Evolutionary conservation across 805 yeast genomes (phyloP), one percentile per base, ranked within the genome.

Genomic region (Schizosaccharomyces cryophilus): DNA sequence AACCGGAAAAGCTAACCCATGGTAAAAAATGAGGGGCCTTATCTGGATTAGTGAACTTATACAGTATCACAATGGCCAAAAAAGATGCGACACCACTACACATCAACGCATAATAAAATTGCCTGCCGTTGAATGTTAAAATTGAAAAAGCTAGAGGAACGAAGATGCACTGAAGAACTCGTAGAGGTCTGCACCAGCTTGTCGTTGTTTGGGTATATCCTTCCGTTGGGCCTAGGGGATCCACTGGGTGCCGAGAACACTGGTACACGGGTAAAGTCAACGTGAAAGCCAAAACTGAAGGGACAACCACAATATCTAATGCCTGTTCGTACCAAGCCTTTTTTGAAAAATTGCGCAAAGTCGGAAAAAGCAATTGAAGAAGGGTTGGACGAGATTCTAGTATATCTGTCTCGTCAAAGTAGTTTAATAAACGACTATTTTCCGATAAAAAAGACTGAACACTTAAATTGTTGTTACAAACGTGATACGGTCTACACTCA

Each of bases 1-100:
- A 90, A 0, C 95, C 96, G 4, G 66, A 24, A 47, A 67, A 61
- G 3, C 73, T 66, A 31, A 66, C 56, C 56, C 56, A 51, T 2
- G 56, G 56, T 11, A 51, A 29, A 29, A 51, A 51, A 4, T n/a
- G 30, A 6, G 56, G 56, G 9, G 56, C 13, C n/a, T 51, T n/a
- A 4, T 21, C 35, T 3, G 13, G n/a, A n/a, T 29, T 29, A 17
- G 56, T 51, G n/a, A 19, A 29, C 30, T 51, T 24, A n/a, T 51
- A 51, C 17, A 51, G 26, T 11, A 29, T 17, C 6, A 17, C 7
- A 29, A 51, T 29, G 35, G 35, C n/a, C 13, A 51, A 3, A 4
- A 29, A 19, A 26, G 56, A 51, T 5, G 26, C 19, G 17, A 35
- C 13, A 15, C 40, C 40, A 9, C 40, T 35, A 35, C 40, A 35